phyloP scores from a whole-genome alignment of 1,284 basidiomycete species.

The Rhodofomes roseus region DNA sequence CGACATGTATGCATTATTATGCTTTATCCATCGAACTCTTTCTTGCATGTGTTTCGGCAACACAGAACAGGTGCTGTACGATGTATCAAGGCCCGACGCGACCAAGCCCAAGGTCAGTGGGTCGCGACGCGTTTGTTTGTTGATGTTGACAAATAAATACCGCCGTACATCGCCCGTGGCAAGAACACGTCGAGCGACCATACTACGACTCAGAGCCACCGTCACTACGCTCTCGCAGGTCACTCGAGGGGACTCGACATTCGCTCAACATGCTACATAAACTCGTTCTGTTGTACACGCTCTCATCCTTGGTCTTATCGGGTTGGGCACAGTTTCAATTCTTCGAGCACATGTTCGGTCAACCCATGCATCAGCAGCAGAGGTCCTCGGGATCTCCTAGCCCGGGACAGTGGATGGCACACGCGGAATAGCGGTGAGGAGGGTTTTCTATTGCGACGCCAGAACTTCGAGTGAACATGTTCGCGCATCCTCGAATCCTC shows the following conservation, averaged over 20 bases:
- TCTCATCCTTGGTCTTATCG: slow-evolving; percentile 3
- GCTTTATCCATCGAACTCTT: not conserved
- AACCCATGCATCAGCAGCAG: slow-evolving; percentile 45
- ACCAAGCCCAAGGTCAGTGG: not conserved
- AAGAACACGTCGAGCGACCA: too few relatives aligned
- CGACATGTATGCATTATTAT: not conserved
- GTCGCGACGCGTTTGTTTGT: slow-evolving; percentile 1
- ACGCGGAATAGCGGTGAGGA: slow-evolving; percentile 41
- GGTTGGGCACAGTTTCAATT: slow-evolving; percentile 53
- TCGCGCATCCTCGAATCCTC: not conserved
- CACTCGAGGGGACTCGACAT: too few relatives aligned
- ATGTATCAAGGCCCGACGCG: too few relatives aligned
- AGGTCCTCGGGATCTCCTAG: slow-evolving; percentile 15
- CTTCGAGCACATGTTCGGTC: slow-evolving; percentile 60
- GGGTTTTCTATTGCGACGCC: not conserved
- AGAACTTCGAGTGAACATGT: not conserved
- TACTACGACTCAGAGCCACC: too few relatives aligned
- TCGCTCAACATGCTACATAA: not conserved
- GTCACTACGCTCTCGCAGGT: not conserved
- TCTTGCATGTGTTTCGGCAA: too few relatives aligned
- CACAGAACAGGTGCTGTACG: not conserved
- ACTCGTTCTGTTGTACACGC: slow-evolving; percentile 5
- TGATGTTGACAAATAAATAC: not conserved
- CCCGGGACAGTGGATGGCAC: slow-evolving; percentile 50
- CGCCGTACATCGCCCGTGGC: not conserved